Conservation (phyloP, 768 basidiomycete genomes). For the Pleurotus eryngii region DNA sequence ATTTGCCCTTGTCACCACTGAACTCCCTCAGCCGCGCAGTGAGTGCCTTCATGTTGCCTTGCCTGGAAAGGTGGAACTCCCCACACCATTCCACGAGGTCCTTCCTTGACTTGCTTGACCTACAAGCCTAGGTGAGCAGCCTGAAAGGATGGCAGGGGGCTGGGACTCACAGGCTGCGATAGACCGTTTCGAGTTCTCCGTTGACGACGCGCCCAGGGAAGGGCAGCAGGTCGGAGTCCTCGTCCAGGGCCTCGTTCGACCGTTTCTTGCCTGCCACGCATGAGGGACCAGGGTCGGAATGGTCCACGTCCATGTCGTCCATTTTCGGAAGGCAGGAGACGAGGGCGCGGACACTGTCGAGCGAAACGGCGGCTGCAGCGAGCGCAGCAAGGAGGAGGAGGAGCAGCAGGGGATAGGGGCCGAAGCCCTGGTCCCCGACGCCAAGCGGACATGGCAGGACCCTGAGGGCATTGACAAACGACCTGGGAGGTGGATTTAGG, state of each 20-base stretch:
- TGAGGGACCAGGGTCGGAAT: neutral
- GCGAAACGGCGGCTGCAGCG: too few species aligned
- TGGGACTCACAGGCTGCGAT: neutral
- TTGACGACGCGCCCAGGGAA: neutral
- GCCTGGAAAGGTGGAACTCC: neutral
- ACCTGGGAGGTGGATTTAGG: too few species aligned
- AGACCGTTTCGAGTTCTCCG: neutral
- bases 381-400: too few species aligned
- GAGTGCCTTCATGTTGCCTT: neutral
- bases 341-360: too few species aligned
- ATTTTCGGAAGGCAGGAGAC: neutral
- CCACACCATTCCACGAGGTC: neutral
- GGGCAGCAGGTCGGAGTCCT: neutral
- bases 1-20: too few species aligned
- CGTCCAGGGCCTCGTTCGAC: neutral
- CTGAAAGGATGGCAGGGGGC: neutral
- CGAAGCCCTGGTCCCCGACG: too few species aligned
- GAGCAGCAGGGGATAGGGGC: too few species aligned
- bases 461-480: too few species aligned
- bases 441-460: too few species aligned
- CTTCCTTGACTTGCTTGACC: neutral
- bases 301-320: neutral
- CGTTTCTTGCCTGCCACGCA: neutral
- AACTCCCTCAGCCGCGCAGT: too few species aligned
- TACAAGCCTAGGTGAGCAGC: neutral